Conservation (phyloP, 192 early-diverging fungal genomes). For the Funneliformis geosporum region DNA sequence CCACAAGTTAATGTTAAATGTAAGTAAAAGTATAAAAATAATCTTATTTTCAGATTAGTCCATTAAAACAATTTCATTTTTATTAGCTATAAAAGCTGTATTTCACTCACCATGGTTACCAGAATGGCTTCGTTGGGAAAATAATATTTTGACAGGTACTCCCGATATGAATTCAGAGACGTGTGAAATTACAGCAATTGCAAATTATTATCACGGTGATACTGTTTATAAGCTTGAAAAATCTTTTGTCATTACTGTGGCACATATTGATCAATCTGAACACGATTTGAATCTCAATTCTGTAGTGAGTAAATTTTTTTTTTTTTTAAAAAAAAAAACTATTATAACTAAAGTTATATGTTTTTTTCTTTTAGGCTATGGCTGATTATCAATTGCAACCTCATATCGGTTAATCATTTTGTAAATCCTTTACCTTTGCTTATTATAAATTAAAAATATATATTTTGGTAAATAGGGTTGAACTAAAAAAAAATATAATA, state of each 20-base stretch:
- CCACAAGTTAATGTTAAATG: slow-evolving; percentile 65
- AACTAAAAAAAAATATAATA: too few species aligned
- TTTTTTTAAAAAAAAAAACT: background rate
- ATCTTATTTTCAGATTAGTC: background rate
- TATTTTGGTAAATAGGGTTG: too few species aligned
- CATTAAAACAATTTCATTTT: slow-evolving; percentile 28
- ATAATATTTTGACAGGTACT: slow-evolving; percentile 66
- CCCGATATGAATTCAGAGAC: slow-evolving; percentile 57
- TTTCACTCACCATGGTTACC: slow-evolving; percentile 74
- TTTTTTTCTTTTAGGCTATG: slow-evolving; percentile 27
- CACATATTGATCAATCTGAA: slow-evolving; percentile 39
- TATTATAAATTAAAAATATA: too few species aligned
- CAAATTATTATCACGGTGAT: slow-evolving; percentile 65
- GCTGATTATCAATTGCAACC: slow-evolving; percentile 33
- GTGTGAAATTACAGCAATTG: slow-evolving; percentile 63
- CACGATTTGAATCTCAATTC: slow-evolving; percentile 39
- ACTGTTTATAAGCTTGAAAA: slow-evolving; percentile 47
- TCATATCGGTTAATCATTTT: slow-evolving; percentile 11
- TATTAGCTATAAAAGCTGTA: slow-evolving; percentile 67
- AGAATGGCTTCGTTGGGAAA: slow-evolving; percentile 72
- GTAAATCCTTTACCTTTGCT: background rate
- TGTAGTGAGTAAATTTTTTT: slow-evolving; percentile 16
- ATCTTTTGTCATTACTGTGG: slow-evolving; percentile 44
- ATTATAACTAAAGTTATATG: background rate
- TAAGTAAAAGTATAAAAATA: background rate